Evolutionary conservation across 345 rosid species (phyloP).

Genomic region (Anacardium occidentale): DNA sequence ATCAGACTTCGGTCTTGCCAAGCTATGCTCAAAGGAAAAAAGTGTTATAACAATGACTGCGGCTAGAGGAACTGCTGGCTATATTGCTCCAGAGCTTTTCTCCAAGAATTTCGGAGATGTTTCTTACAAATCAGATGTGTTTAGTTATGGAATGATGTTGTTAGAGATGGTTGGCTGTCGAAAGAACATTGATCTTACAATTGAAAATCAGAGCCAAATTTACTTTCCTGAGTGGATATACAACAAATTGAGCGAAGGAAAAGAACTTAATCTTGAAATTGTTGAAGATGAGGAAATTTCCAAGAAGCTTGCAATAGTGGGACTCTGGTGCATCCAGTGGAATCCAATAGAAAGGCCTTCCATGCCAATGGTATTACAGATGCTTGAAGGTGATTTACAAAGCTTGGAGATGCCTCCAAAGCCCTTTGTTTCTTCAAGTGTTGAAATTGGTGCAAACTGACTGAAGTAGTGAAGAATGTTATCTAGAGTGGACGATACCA

Average conservation of each 20-base stretch:
- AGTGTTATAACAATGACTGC: too few species aligned
- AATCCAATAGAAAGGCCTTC: constrained; percentile 5
- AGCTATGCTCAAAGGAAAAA: too few species aligned
- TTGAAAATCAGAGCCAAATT: constrained; percentile 18
- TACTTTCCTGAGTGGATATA: constrained; percentile 21
- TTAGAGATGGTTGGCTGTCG: constrained; percentile 23
- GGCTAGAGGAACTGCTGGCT: not conserved
- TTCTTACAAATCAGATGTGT: constrained; percentile 23
- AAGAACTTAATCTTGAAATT: not conserved
- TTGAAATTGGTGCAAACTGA: constrained; percentile 2
- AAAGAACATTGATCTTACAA: constrained; percentile 21
- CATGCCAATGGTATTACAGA: not conserved
- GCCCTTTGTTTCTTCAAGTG: not conserved
- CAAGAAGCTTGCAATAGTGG: not conserved
- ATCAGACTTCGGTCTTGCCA: too few species aligned
- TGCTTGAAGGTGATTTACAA: too few species aligned
- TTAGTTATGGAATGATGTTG: constrained; percentile 21
- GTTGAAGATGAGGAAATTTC: constrained; percentile 9
- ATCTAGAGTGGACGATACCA: too few species aligned
- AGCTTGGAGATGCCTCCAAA: too few species aligned
- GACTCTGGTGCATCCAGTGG: constrained; percentile 8
- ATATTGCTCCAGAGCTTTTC: not conserved
- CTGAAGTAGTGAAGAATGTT: too few species aligned
- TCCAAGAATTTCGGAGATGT: constrained; percentile 21
- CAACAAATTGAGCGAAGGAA: constrained; percentile 6